Evolutionary conservation across 2,329 filamentous ascomycete species (phyloP).

Genomic region (Botrytis hyacinthi): DNA sequence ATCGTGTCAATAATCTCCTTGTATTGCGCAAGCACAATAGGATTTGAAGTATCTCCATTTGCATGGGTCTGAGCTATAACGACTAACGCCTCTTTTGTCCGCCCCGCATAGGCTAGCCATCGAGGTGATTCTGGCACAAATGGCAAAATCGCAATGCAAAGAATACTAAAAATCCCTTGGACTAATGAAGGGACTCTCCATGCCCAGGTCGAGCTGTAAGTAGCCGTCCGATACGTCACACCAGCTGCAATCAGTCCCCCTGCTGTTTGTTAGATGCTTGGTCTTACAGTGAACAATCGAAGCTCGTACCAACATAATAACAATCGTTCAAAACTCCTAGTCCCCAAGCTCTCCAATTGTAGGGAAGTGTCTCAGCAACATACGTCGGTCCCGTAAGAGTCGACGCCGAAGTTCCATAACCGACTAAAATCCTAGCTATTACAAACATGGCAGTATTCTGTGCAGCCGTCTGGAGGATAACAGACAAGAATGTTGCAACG

Average conservation of each 20-base stretch:
- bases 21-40: constrained; percentile 46
- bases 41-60: constrained; percentile 49
- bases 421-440: constrained; percentile 29
- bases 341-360: constrained; percentile 46
- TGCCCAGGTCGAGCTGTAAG: constrained; percentile 39
- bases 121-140: constrained; percentile 53
- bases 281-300: neutral
- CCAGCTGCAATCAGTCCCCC: constrained; percentile 41
- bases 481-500: constrained; percentile 25
- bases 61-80: constrained; percentile 52
- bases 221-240: constrained; percentile 39
- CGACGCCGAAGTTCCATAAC: constrained; percentile 27
- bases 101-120: constrained; percentile 53
- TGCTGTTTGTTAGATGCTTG: neutral
- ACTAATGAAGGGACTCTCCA: constrained; percentile 40
- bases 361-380: constrained; percentile 50
- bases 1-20: constrained; percentile 45
- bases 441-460: constrained; percentile 34
- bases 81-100: constrained; percentile 47
- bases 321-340: constrained; percentile 42
- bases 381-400: constrained; percentile 48
- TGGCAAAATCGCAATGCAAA: constrained; percentile 28
- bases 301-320: constrained; percentile 31
- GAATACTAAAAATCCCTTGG: constrained; percentile 33
- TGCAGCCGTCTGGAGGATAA: constrained; percentile 30